Base-by-base conservation (phyloP, 208 protist genomes). In the Acanthamoeba rhysodes region DNA sequence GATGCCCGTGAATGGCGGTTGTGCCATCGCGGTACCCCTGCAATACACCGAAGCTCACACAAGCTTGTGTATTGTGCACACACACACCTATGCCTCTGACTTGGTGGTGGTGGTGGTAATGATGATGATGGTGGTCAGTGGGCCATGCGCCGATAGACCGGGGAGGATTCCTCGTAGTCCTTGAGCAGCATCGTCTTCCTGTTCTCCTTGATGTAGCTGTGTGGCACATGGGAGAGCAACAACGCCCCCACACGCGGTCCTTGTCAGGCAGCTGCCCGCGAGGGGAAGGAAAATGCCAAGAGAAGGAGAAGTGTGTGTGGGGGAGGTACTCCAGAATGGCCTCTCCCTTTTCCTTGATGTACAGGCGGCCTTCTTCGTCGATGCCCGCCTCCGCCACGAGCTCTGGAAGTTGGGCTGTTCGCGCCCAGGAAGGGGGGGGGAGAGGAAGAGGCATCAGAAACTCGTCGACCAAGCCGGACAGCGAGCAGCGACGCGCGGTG, bases 321-420 rank as follows among this genome's bases (percentile, higher is more conserved):
- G 27, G 34, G 41, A 10, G 20, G 9, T 68, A 93, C 87, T 16
- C 27, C 5, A 93, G 87, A 22, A 93, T 93, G 29, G 55, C 14
- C 24, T 93, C 64, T 20, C 41, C n/a, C 87, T 93, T 68, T 74
- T 93, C 62, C 55, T 68, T 76, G 87, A 93, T 48, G 41, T 57
- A 76, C 87, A 76, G 55, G 18, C 64, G 55, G 9, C 62, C 87
- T 41, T 93, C 87, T 48, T 93, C 87, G 18, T 93, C 87, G 16
- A 93, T 93, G 55, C 64, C 87, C 4, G 41, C 87, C 55, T 76
- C 87, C 32, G 55, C 87, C 87, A 93, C 24, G 2, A 93, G 62
- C 59, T 76, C 87, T 2, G 87, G 87, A 29, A 93, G 41, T 55
- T 27, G 8, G 20, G 74, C 87, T 93, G 87, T 55, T 9, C n/a